phyloP scores from a whole-genome alignment of 768 basidiomycete species.

The Tricholoma furcatifolium region DNA sequence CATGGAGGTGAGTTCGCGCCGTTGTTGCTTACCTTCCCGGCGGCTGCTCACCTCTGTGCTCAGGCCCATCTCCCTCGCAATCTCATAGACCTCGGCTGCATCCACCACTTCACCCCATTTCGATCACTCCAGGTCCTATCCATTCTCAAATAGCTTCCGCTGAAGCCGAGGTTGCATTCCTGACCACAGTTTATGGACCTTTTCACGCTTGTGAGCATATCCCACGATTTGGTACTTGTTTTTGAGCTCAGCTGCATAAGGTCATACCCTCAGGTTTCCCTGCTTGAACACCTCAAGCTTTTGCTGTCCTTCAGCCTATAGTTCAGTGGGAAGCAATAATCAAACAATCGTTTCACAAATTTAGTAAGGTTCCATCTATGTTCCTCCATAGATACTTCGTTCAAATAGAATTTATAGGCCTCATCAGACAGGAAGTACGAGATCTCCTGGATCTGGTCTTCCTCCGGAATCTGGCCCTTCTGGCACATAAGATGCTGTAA shows the following conservation, averaged over 20 bases:
- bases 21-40: not conserved
- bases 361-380: not conserved
- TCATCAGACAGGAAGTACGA: not conserved
- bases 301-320: not conserved
- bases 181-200: not conserved
- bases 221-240: not conserved
- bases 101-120: not conserved
- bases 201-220: not conserved
- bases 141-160: not conserved
- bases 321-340: not conserved
- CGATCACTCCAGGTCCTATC: not conserved
- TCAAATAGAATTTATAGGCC: not conserved
- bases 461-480: not conserved
- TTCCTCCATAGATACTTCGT: not conserved
- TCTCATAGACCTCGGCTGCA: not conserved
- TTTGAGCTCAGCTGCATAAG: not conserved
- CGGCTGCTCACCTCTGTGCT: not conserved
- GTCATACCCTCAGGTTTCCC: not conserved
- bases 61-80: not conserved
- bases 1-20: too few species aligned
- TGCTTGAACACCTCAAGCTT: not conserved
- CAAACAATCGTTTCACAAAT: not conserved
- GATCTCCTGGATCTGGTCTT: not conserved
- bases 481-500: too few species aligned
- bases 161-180: not conserved